Conservation (phyloP, 2,329 filamentous ascomycete species). For the Ambrosiella cleistominuta region DNA sequence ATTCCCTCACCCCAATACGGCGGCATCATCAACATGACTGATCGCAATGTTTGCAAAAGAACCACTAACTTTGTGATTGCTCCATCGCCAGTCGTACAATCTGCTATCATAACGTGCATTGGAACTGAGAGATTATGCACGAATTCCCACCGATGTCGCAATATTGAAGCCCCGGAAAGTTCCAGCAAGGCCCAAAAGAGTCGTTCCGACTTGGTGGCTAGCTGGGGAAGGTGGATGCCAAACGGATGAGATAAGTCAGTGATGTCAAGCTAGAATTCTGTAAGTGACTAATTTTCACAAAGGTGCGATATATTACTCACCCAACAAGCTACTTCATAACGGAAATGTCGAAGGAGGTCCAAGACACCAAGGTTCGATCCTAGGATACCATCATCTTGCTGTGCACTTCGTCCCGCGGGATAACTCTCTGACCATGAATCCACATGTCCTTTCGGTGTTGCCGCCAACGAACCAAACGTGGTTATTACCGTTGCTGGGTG, state of each 20-base stretch:
- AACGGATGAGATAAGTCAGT: conserved; percentile 25
- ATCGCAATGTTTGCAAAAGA: not conserved
- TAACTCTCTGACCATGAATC: not conserved
- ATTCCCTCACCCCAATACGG: not conserved
- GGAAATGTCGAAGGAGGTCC: conserved; percentile 24
- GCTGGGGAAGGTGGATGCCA: conserved; percentile 21
- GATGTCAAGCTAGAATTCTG: conserved; percentile 23
- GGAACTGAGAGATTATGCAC: not conserved
- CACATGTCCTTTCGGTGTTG: conserved; percentile 9
- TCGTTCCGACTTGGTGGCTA: conserved; percentile 17
- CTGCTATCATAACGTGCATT: not conserved
- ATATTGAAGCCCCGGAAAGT: conserved; percentile 8
- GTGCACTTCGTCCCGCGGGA: not conserved
- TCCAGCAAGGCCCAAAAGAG: conserved; percentile 18
- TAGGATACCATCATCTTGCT: not conserved
- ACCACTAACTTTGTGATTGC: not conserved
- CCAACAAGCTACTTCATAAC: conserved; percentile 29
- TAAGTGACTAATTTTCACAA: not conserved
- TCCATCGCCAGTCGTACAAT: not conserved
- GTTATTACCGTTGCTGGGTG: not conserved
- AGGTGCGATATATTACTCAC: conserved; percentile 17
- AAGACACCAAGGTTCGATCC: conserved; percentile 12
- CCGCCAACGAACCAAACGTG: not conserved
- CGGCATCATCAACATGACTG: not conserved
- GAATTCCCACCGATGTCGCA: not conserved